A percentile compares a stretch with the other conserved stretches of the same genome.
Conservation (phyloP, 2,329 filamentous ascomycete species). For the Dactylellina haptotyla region DNA sequence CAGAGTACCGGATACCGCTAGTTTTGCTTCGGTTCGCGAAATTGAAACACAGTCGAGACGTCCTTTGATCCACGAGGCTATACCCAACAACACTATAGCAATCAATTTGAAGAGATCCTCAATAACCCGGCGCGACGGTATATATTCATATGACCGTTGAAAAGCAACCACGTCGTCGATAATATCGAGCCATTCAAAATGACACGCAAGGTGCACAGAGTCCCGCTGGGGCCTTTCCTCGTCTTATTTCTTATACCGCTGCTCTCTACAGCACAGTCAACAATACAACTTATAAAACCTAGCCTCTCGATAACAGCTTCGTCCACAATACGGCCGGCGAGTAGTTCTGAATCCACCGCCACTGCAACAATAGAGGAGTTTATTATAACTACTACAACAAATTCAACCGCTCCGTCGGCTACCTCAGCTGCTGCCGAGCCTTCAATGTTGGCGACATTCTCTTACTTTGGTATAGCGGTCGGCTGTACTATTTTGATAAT, state of each 20-base stretch:
- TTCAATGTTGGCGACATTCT: constrained; percentile 41
- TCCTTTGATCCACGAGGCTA: constrained; percentile 28
- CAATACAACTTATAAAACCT: constrained; percentile 8
- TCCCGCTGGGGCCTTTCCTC: constrained; percentile 38
- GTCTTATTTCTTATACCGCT: constrained; percentile 30
- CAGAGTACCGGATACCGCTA: constrained; percentile 5
- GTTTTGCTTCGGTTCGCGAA: not conserved
- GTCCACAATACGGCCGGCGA: not conserved
- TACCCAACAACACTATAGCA: constrained; percentile 9
- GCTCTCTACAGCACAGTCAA: constrained; percentile 23
- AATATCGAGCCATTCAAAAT: constrained; percentile 28
- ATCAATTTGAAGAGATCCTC: not conserved
- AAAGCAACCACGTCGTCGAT: constrained; percentile 7
- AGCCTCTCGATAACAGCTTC: not conserved
- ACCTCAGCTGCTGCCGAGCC: not conserved
- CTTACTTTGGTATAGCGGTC: constrained; percentile 40
- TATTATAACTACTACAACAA: not conserved
- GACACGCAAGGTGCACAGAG: constrained; percentile 42
- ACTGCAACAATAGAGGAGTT: not conserved
- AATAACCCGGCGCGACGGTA: not conserved
- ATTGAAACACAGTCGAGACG: constrained; percentile 39
- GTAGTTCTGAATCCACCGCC: constrained; percentile 1
- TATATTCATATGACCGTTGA: not conserved
- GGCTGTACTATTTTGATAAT: constrained; percentile 31
- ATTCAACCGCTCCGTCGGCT: constrained; percentile 4